These are phyloP conservation scores for Aspergillus baeticus DNA, from an alignment of 495 filamentous ascomycete genomes.

Conservation along the genomic window DNA sequence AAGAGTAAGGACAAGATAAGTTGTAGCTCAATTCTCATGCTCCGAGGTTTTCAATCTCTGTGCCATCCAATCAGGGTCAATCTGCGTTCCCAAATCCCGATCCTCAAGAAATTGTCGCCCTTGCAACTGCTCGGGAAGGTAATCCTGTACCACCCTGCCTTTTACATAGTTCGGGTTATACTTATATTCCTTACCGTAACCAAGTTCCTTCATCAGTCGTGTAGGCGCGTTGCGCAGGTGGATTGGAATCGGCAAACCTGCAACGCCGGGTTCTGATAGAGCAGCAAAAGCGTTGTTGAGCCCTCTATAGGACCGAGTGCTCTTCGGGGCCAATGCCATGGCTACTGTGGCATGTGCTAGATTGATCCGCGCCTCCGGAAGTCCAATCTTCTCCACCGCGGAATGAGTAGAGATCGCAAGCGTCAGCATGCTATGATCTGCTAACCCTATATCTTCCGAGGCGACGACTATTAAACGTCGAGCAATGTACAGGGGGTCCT, in stretches of 20 bases:
- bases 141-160: conserved; percentile 86
- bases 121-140: conserved; percentile 72
- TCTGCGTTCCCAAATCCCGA: conserved; percentile 70
- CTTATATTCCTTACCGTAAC: conserved; percentile 89
- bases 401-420: conserved; percentile 82
- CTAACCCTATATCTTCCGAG: conserved; percentile 88
- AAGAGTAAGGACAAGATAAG: too few species aligned
- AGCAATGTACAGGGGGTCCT: conserved; percentile 91
- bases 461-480: conserved; percentile 89
- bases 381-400: conserved; percentile 84
- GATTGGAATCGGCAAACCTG: conserved; percentile 74
- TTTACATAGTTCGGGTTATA: conserved; percentile 89
- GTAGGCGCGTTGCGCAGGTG: conserved; percentile 93
- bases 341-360: conserved; percentile 85
- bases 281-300: conserved; percentile 76
- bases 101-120: conserved; percentile 79
- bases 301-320: conserved; percentile 78
- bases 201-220: conserved; percentile 86
- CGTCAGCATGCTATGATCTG: conserved; percentile 80
- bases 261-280: conserved; percentile 74
- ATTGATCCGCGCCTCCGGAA: conserved; percentile 93
- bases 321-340: conserved; percentile 78
- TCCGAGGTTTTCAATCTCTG: not conserved
- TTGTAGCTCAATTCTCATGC: too few species aligned
- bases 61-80: conserved; percentile 62